Evolutionary conservation across 768 basidiomycete genomes (phyloP), one percentile per base, ranked within the genome.

Genomic region (Paxillus ammoniavirescens): DNA sequence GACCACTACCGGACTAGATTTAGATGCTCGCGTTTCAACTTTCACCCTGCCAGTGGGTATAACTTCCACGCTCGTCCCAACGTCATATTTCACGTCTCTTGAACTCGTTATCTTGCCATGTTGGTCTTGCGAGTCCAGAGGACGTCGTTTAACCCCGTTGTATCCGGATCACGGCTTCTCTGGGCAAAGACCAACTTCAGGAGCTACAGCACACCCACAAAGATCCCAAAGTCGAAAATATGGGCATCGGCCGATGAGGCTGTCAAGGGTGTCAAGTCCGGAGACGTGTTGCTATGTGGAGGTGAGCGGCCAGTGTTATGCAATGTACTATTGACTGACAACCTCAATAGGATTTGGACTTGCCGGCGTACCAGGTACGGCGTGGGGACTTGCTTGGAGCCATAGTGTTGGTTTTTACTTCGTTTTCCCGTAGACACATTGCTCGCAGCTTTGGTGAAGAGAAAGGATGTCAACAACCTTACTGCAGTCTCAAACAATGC

Each of bases 401-500:
- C 12, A 13, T 36, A 8, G 18, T 14, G 0, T 0, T 36, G 15
- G 26, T 49, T 46, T 35, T 54, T 48, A 62, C 18, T 9, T 3
- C 15, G 8, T 8, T 6, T 6, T 3, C 33, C 35, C 48, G 21
- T 54, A 87, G 93, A 95, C 68, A 94, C 93, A 3, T 76, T 97
- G 43, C 86, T 96, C 30, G 76, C 73, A 18, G 93, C 94, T 3
- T 76, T 97, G 40, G 73, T 83, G 8, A 83, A 81, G 66, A 81
- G 92, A 54, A 82, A 79, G 54, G 88, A 91, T 43, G 82, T 95
- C n/a, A 76, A 64, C 41, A 74, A 84, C 59, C 72, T 97, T 48
- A 93, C 85, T 30, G 92, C 85, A 42, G 87, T 95, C 18, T 93
- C 91, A 15, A 96, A 96, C 67, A 95, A 96, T 72, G 88, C 89